phyloP scores from a whole-genome alignment of 2,329 filamentous ascomycete species.

The Metarhizium album region DNA sequence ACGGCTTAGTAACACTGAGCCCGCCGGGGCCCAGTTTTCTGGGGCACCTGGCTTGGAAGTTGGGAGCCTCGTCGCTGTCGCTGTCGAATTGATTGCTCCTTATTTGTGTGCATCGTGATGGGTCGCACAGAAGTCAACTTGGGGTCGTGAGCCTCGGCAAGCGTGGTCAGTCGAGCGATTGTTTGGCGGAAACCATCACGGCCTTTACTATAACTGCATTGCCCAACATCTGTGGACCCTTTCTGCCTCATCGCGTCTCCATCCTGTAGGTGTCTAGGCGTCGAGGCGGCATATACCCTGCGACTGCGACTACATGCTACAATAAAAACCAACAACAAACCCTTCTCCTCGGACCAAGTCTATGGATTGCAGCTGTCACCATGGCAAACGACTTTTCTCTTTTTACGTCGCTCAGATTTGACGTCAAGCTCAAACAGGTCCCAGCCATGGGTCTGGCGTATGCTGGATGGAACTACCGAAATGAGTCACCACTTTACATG shows the following conservation, averaged over 20 bases:
- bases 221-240: too few relatives aligned
- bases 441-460: conserved; percentile 26
- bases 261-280: too few relatives aligned
- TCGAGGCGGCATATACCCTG: too few relatives aligned
- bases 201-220: too few relatives aligned
- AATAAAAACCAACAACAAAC: background rate
- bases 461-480: conserved; percentile 41
- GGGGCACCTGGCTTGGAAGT: too few relatives aligned
- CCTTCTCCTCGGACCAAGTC: background rate
- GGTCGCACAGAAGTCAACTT: too few relatives aligned
- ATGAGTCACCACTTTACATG: conserved; percentile 63
- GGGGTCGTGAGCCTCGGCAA: too few relatives aligned
- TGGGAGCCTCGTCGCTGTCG: background rate
- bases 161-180: too few relatives aligned
- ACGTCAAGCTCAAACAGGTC: conserved; percentile 41
- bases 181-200: too few relatives aligned
- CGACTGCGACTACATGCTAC: background rate
- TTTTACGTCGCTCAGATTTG: conserved; percentile 64
- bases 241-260: too few relatives aligned
- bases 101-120: too few relatives aligned
- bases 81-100: too few relatives aligned
- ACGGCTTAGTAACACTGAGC: conserved; percentile 7
- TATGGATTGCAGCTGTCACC: background rate
- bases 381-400: conserved; percentile 44
- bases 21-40: background rate